These are phyloP conservation scores for Sicyos edulis DNA, from an alignment of 306 rosid genomes.

Conservation along the genomic window DNA sequence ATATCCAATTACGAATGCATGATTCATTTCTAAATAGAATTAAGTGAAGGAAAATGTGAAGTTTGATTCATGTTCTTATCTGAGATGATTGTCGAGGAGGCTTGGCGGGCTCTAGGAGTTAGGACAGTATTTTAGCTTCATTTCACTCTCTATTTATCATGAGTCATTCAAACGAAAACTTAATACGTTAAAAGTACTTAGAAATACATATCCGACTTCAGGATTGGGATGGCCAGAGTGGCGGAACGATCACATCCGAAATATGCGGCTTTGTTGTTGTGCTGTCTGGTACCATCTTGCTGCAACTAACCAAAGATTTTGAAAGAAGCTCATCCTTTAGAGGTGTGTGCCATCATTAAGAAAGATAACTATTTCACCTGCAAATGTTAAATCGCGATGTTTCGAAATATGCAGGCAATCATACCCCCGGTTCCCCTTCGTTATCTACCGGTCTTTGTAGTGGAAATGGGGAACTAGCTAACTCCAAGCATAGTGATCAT, in stretches of 20 bases:
- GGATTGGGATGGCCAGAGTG: constrained; percentile 85
- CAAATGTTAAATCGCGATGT: neutral
- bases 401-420: constrained; percentile 36
- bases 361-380: neutral
- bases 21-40: neutral
- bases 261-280: constrained; percentile 80
- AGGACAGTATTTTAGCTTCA: neutral
- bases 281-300: constrained; percentile 63
- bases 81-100: neutral
- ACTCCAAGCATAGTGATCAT: constrained; percentile 40
- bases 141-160: neutral
- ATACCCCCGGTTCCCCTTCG: constrained; percentile 48
- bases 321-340: constrained; percentile 66
- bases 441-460: constrained; percentile 47
- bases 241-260: constrained; percentile 55
- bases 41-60: neutral
- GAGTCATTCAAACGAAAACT: neutral
- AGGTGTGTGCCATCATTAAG: constrained; percentile 34
- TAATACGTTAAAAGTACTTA: constrained; percentile 9
- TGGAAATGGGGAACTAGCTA: constrained; percentile 48
- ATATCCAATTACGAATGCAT: neutral
- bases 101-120: constrained; percentile 1
- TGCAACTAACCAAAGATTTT: constrained; percentile 63
- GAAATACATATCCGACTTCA: constrained; percentile 28
- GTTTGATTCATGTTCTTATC: neutral